phyloP scores from a whole-genome alignment of 2,329 filamentous ascomycete genomes.

The Fusarium continuum region DNA sequence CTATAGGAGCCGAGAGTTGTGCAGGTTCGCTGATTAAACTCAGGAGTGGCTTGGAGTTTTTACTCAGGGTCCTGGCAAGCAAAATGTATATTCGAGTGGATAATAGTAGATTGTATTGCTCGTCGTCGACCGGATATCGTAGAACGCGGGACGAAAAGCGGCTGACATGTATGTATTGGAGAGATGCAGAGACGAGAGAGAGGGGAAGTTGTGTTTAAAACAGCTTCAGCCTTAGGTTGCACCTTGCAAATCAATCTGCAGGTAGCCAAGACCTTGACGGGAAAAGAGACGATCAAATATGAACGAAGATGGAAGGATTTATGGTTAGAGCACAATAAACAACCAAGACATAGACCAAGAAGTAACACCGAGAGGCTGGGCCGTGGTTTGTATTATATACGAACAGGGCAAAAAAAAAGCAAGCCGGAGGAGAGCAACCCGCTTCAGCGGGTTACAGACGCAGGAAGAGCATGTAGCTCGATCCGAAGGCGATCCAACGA shows the following conservation, averaged over 20 bases:
- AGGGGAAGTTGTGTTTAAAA: no score
- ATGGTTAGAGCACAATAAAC: neutral
- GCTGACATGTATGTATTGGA: neutral
- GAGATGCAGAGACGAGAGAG: neutral
- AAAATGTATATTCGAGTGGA: neutral
- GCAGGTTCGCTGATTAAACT: neutral
- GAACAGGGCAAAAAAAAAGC: constrained; percentile 20
- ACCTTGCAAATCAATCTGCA: no score
- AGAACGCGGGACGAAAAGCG: neutral
- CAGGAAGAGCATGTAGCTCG: constrained; percentile 30
- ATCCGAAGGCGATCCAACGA: constrained; percentile 38
- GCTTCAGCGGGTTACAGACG: constrained; percentile 5
- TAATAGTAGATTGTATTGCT: neutral
- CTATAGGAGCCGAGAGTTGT: neutral
- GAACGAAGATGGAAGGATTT: no score
- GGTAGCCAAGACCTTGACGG: neutral
- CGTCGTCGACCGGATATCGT: neutral
- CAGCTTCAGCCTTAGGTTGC: neutral
- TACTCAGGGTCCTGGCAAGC: neutral
- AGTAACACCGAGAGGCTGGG: neutral
- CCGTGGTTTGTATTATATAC: constrained; percentile 29
- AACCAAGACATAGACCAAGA: neutral
- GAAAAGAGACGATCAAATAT: neutral
- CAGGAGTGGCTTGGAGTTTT: neutral
- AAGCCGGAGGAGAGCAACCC: constrained; percentile 18